A percentile compares a stretch with the other conserved stretches of the same genome.
Evolutionary conservation across 2,329 filamentous ascomycete genomes (phyloP).

Genomic region (Sporothrix curviconia): DNA sequence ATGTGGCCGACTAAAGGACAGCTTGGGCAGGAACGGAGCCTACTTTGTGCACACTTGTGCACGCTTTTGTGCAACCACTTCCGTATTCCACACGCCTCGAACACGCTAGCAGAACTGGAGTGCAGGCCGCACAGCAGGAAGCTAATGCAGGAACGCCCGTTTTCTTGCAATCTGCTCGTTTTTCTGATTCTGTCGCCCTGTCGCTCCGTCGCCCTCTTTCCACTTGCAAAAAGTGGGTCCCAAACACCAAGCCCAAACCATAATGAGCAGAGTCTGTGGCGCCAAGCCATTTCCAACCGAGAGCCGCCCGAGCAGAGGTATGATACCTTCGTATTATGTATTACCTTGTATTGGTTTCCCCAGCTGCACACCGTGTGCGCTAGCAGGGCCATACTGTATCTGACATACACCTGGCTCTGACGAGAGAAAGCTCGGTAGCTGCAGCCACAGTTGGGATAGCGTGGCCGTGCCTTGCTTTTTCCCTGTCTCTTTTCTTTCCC

Average conservation of each 20-base stretch:
- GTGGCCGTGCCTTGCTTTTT: conserved; percentile 4
- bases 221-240: not conserved
- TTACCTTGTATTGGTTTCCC: no score
- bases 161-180: not conserved
- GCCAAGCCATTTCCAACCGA: no score
- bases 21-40: no score
- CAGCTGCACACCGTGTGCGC: not conserved
- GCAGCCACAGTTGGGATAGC: conserved; percentile 2
- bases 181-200: not conserved
- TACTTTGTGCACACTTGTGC: no score
- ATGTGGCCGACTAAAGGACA: no score
- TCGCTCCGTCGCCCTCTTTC: not conserved
- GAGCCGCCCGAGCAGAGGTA: no score
- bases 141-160: conserved; percentile 2
- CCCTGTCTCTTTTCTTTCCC: not conserved
- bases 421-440: not conserved
- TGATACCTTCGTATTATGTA: no score
- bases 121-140: conserved; percentile 3
- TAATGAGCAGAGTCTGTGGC: not conserved
- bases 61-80: not conserved
- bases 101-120: no score
- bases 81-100: no score
- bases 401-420: not conserved
- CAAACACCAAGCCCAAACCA: not conserved
- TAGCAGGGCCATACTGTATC: not conserved